Conservation (phyloP, 352 stramenopile genomes). For the Pythium aquatile region DNA sequence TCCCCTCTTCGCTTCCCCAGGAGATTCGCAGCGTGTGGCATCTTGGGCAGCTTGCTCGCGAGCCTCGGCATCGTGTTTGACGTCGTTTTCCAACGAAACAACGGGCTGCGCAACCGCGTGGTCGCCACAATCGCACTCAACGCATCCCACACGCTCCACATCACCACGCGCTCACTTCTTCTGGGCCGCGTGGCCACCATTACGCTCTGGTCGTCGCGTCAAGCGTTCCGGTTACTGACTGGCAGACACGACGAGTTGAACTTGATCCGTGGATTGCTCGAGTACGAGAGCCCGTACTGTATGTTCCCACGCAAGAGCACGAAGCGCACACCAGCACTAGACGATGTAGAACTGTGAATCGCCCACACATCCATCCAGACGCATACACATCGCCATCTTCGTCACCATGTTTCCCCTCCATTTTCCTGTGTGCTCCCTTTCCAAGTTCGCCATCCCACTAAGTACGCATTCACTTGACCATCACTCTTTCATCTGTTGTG, state of each 20-base stretch:
- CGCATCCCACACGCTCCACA: constrained; percentile 1
- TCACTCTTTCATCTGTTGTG: too few relatives aligned
- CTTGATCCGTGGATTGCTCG: constrained; percentile 13
- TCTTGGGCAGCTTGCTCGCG: background rate
- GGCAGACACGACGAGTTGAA: constrained; percentile 13
- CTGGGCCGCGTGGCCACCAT: constrained; percentile 17
- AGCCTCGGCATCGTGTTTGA: constrained; percentile 3
- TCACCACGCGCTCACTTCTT: constrained; percentile 13
- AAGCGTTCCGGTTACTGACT: constrained; percentile 6
- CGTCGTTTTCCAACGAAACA: constrained; percentile 11
- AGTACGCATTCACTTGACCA: background rate
- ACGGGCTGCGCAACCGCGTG: constrained; percentile 11
- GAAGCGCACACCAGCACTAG: background rate
- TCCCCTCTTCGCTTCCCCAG: background rate
- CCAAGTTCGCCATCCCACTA: background rate
- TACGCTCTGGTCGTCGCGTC: constrained; percentile 13
- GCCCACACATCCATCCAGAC: background rate
- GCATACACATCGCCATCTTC: background rate
- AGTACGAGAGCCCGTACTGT: constrained; percentile 12
- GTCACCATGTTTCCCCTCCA: background rate
- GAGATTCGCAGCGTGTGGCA: background rate
- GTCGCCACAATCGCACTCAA: background rate
- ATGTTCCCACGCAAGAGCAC: constrained; percentile 7
- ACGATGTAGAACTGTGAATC: background rate
- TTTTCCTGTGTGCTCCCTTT: background rate